Percentiles rank a stretch among this genome's conserved stretches.
These are phyloP conservation scores for Corynespora cassiicola DNA, from an alignment of 2,329 filamentous ascomycete species.

Conservation along the genomic window DNA sequence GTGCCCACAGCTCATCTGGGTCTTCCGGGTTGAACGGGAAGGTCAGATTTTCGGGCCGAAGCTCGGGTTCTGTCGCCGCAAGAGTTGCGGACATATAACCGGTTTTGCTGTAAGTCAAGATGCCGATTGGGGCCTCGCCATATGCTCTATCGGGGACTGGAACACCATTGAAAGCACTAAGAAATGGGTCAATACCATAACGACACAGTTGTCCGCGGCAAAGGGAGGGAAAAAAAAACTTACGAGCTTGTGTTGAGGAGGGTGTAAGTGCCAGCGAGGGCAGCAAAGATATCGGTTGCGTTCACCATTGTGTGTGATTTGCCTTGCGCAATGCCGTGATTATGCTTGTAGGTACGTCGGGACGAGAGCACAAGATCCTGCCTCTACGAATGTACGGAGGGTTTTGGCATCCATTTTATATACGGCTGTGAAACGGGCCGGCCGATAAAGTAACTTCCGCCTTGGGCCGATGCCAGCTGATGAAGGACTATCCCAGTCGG, in stretches of 20 bases:
- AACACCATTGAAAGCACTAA: conserved; percentile 21
- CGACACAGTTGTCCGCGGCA: too few species aligned
- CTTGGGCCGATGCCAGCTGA: too few species aligned
- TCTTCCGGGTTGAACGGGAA: conserved; percentile 29
- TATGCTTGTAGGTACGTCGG: too few species aligned
- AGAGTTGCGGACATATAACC: conserved; percentile 38
- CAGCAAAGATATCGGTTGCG: conserved; percentile 23
- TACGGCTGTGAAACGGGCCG: too few species aligned
- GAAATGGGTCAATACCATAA: conserved; percentile 6
- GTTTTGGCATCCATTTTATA: too few species aligned
- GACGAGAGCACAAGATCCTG: too few species aligned
- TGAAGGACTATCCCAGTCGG: too few species aligned
- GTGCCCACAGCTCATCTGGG: conserved; percentile 33
- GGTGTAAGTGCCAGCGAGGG: conserved; percentile 29
- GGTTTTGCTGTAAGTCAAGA: conserved; percentile 30
- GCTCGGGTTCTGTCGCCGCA: conserved; percentile 26
- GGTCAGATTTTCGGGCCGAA: conserved; percentile 25
- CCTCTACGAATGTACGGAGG: too few species aligned
- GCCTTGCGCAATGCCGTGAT: too few species aligned
- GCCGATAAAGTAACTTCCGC: too few species aligned
- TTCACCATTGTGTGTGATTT: too few species aligned
- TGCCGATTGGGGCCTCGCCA: conserved; percentile 27
- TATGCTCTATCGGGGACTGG: conserved; percentile 29
- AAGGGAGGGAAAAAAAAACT: not conserved
- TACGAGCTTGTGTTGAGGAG: conserved; percentile 32